Evolutionary conservation across 75 land plant genomes (phyloP).

Genomic region (Pinus tabuliformis): DNA sequence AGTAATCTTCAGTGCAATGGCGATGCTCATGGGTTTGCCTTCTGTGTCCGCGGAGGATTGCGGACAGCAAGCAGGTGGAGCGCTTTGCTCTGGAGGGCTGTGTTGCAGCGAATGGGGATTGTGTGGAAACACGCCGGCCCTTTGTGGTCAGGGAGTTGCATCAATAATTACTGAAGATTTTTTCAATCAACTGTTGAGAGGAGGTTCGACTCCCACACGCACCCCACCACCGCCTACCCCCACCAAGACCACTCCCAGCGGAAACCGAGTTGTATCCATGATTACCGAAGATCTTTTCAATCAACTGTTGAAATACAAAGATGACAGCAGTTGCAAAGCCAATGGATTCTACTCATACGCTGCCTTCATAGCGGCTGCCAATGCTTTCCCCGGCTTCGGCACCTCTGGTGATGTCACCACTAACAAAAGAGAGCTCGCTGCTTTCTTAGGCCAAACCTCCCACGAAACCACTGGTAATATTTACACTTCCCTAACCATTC

Average conservation of each 20-base stretch:
- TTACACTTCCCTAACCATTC: no score
- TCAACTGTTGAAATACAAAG: slow-evolving; percentile 44
- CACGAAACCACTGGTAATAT: slow-evolving; percentile 64
- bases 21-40: no score
- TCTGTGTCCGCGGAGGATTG: slow-evolving; percentile 24
- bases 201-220: not conserved
- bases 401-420: slow-evolving; percentile 34
- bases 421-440: slow-evolving; percentile 66
- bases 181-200: no score
- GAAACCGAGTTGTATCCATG: slow-evolving; percentile 5
- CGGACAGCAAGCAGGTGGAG: slow-evolving; percentile 30
- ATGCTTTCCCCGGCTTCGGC: slow-evolving; percentile 41
- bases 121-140: slow-evolving; percentile 40
- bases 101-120: slow-evolving; percentile 46
- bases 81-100: slow-evolving; percentile 19
- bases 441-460: slow-evolving; percentile 66
- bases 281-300: slow-evolving; percentile 38
- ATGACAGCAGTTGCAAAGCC: slow-evolving; percentile 21
- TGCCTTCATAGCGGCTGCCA: slow-evolving; percentile 58
- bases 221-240: not conserved
- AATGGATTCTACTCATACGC: slow-evolving; percentile 56
- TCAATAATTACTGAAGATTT: no score
- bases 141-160: no score
- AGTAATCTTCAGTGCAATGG: no score
- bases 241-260: not conserved